phyloP scores from a whole-genome alignment of 768 basidiomycete genomes.

The Suillus lakei region DNA sequence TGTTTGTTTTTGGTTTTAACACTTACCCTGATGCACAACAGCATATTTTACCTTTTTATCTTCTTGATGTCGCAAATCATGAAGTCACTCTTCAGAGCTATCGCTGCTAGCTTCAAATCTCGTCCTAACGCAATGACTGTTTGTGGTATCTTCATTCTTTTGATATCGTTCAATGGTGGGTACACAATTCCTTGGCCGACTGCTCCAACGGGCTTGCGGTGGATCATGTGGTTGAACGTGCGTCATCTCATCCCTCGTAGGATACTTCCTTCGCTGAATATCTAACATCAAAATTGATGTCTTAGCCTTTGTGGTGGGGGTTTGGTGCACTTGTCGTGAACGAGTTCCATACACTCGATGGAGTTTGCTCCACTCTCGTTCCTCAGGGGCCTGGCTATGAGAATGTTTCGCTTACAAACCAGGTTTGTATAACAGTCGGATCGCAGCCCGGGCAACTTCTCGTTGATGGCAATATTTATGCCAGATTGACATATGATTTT shows the following conservation, averaged over 20 bases:
- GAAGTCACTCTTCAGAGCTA: constrained; percentile 74
- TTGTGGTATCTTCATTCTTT: too few species aligned
- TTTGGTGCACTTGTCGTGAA: constrained; percentile 83
- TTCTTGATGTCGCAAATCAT: constrained; percentile 64
- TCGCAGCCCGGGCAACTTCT: constrained; percentile 57
- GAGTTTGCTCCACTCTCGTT: constrained; percentile 60
- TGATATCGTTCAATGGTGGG: too few species aligned
- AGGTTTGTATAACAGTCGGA: constrained; percentile 78
- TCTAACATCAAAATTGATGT: too few species aligned
- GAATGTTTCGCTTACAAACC: constrained; percentile 58
- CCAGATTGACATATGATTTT: constrained; percentile 48
- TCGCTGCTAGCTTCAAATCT: constrained; percentile 62
- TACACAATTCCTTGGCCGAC: too few species aligned
- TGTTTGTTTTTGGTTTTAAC: neutral
- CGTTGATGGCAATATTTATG: constrained; percentile 67
- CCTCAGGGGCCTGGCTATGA: constrained; percentile 69
- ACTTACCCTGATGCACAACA: constrained; percentile 25
- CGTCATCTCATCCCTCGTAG: too few species aligned
- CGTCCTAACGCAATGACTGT: too few species aligned
- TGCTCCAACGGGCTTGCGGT: too few species aligned
- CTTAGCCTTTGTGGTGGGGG: too few species aligned
- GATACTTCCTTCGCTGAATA: too few species aligned
- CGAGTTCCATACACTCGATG: constrained; percentile 77
- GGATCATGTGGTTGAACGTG: too few species aligned
- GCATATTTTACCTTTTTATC: constrained; percentile 65